Base-by-base conservation (phyloP, 331 rosid species). In the Phaseolus coccineus region DNA sequence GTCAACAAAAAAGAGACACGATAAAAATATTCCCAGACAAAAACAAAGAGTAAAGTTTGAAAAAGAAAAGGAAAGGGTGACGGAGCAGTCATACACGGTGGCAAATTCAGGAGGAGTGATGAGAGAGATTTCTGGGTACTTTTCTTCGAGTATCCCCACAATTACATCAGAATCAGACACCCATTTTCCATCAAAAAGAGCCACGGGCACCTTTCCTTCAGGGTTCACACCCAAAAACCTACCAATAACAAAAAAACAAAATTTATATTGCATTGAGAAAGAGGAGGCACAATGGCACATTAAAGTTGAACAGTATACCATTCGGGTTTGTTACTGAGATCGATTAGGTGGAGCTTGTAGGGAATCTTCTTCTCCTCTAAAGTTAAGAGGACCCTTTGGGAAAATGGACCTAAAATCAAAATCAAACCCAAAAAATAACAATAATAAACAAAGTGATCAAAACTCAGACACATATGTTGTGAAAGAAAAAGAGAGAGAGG, bases 351-450 rank as follows among this genome's bases (percentile, higher is more conserved):
- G 31, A 6, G 0, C 24, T 81, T 84, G 84, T 90, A 47, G 2
- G 93, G 40, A 16, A 90, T 9, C 68, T 93, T 89, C 93, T 96
- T 96, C 91, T 91, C 99, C 85, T 93, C 98, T 83, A 96, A 55
- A 40, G 98, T 93, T 58, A 93, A 79, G 8, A 88, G 88, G 2
- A 77, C 98, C 89, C 97, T 93, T 53, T 96, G 97, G 12, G 77
- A 48, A 81, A 96, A 96, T 63, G 99, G 98, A 78, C 98, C 97
- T 94, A 75, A 13, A 67, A 66, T 51, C 66, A 25, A 68, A 67
- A 24, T 24, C 19, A 65, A 44, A 59, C 22, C 8, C 48, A 7
- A 35, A 55, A 35, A 5, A 35, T 35, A 4, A 35, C 3, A 25
- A 55, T 6, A 16, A 1, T 12, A 30, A 2, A 39, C n/a, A 52